These are phyloP conservation scores for Stagonosporopsis cucurbitacearum DNA, from an alignment of 2,329 filamentous ascomycete genomes.

Conservation along the genomic window DNA sequence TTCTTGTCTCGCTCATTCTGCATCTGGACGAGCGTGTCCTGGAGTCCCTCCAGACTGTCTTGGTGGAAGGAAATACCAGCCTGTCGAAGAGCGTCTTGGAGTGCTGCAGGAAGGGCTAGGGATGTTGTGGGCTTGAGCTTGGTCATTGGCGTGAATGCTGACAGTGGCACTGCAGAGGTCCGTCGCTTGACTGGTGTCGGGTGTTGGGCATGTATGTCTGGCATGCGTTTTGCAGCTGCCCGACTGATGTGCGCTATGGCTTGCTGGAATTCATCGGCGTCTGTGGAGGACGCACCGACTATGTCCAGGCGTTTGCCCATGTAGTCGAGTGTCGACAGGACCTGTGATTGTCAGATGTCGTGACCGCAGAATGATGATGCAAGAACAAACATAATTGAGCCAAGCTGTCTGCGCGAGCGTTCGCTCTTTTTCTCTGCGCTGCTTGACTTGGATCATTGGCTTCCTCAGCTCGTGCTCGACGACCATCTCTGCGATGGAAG, in stretches of 20 bases:
- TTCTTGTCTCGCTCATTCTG: constrained; percentile 45
- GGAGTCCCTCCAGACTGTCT: constrained; percentile 35
- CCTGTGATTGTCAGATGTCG: constrained; percentile 30
- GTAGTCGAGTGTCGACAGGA: constrained; percentile 51
- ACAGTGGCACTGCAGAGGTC: constrained; percentile 31
- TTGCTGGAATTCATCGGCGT: constrained; percentile 40
- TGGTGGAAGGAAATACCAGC: constrained; percentile 40
- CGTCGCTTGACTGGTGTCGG: constrained; percentile 30
- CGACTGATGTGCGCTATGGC: constrained; percentile 39
- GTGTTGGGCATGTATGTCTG: constrained; percentile 20
- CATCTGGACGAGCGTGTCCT: constrained; percentile 36
- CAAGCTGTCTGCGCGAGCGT: constrained; percentile 48
- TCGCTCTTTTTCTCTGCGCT: constrained; percentile 45
- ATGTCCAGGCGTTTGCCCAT: constrained; percentile 47
- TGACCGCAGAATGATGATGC: not conserved
- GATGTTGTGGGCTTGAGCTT: constrained; percentile 38
- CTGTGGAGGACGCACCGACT: constrained; percentile 31
- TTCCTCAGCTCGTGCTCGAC: constrained; percentile 71
- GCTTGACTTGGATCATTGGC: constrained; percentile 59
- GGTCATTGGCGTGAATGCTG: constrained; percentile 37
- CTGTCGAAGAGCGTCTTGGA: constrained; percentile 45
- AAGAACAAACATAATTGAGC: constrained; percentile 50
- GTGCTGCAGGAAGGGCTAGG: constrained; percentile 39
- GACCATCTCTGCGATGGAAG: constrained; percentile 74
- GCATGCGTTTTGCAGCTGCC: constrained; percentile 36